phyloP scores from a whole-genome alignment of 108 stramenopile genomes.

The Cyclotella sp. region DNA sequence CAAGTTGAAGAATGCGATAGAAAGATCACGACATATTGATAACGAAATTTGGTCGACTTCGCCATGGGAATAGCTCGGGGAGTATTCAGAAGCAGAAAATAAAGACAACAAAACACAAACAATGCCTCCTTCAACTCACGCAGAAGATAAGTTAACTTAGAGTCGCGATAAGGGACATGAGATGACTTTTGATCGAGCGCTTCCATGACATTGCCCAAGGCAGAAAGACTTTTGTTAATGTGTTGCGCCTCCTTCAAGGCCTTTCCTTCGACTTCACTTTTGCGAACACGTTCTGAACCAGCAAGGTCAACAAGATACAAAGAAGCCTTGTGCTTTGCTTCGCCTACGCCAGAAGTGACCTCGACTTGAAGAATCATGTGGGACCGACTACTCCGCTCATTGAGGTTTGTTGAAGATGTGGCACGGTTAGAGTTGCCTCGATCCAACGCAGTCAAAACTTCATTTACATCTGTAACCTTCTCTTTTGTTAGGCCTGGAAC shows the following conservation, averaged over 20 bases:
- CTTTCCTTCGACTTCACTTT: conserved; percentile 91
- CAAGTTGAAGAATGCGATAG: no score
- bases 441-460: conserved; percentile 84
- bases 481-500: conserved; percentile 96
- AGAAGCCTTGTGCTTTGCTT: conserved; percentile 78
- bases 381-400: conserved; percentile 93
- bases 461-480: conserved; percentile 72
- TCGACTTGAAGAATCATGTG: conserved; percentile 96
- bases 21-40: no score
- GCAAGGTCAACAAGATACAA: conserved; percentile 98
- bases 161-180: conserved; percentile 95
- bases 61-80: no score
- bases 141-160: conserved; percentile 94
- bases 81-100: background rate
- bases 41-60: no score
- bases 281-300: conserved; percentile 98
- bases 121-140: conserved; percentile 25
- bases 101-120: background rate
- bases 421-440: conserved; percentile 93
- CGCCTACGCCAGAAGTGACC: conserved; percentile 77
- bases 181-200: conserved; percentile 89
- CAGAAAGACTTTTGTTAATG: conserved; percentile 98
- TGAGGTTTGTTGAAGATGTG: conserved; percentile 95
- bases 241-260: conserved; percentile 96
- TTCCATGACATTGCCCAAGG: conserved; percentile 98